These are phyloP conservation scores for Fomes fomentarius DNA, from an alignment of 1,284 basidiomycete genomes.

Conservation along the genomic window DNA sequence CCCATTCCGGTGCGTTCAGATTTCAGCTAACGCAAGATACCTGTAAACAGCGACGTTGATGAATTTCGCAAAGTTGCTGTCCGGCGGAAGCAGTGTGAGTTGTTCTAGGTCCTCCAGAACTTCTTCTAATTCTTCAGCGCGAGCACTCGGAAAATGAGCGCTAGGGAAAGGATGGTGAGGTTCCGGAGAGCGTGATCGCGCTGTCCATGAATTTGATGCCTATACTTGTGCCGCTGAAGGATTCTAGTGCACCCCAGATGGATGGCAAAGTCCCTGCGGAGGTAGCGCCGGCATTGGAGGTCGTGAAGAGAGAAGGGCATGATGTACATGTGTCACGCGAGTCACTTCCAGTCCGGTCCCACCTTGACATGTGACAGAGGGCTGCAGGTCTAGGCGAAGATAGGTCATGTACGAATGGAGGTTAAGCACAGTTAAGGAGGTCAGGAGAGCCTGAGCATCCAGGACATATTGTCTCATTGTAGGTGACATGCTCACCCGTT, in stretches of 20 bases:
- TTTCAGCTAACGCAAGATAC: constrained; percentile 5
- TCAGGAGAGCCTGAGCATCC: no score
- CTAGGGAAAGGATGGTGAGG: not conserved
- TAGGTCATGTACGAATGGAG: no score
- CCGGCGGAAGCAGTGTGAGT: constrained; percentile 20
- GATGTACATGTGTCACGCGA: constrained; percentile 20
- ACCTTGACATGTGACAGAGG: not conserved
- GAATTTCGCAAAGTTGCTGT: constrained; percentile 19
- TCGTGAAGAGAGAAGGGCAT: constrained; percentile 22
- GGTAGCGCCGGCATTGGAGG: constrained; percentile 3
- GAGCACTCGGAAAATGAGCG: no score
- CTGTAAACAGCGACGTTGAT: constrained; percentile 24
- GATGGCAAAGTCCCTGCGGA: constrained; percentile 18
- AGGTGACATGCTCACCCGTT: constrained; percentile 12
- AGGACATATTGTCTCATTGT: no score
- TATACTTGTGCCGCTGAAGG: constrained; percentile 16
- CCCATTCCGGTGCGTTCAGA: not conserved
- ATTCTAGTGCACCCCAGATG: constrained; percentile 22
- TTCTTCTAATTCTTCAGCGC: constrained; percentile 22
- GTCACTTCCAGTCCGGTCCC: constrained; percentile 18
- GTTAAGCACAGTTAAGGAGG: no score
- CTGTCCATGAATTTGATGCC: constrained; percentile 23
- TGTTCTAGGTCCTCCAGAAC: constrained; percentile 21
- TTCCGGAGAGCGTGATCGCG: constrained; percentile 23
- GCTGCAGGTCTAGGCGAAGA: not conserved